Conservation (phyloP, 441 rosid genomes). For the Pelargonium myrrhifolium region DNA sequence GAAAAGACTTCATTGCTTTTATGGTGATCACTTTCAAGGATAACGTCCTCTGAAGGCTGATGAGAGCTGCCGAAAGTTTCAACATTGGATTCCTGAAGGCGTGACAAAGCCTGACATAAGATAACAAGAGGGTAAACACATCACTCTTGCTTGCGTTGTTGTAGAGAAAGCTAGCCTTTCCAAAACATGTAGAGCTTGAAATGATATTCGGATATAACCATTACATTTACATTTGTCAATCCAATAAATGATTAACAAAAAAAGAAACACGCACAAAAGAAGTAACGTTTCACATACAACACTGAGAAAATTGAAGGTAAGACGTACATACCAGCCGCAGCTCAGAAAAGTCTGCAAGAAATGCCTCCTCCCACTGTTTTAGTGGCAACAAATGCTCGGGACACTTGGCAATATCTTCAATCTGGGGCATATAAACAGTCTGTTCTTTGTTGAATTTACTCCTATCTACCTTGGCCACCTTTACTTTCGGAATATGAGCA, state of each 20-base stretch:
- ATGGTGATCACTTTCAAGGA: conserved; percentile 24
- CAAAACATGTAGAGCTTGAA: not conserved
- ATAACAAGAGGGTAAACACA: conserved; percentile 6
- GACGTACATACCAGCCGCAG: conserved; percentile 47
- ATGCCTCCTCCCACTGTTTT: conserved; percentile 74
- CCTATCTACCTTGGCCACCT: conserved; percentile 50
- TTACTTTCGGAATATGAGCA: conserved; percentile 59
- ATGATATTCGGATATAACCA: not conserved
- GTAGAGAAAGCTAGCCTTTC: not conserved
- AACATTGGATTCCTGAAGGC: conserved; percentile 22
- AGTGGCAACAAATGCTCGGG: conserved; percentile 51
- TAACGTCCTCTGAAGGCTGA: conserved; percentile 23
- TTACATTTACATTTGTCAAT: not conserved
- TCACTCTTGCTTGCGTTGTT: too few relatives aligned
- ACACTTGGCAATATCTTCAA: conserved; percentile 66
- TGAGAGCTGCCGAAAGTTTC: conserved; percentile 18
- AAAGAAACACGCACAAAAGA: not conserved
- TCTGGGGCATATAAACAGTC: conserved; percentile 74
- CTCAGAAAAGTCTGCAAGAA: conserved; percentile 66
- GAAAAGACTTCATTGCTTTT: conserved; percentile 15
- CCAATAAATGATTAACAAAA: not conserved
- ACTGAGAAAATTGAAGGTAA: not conserved
- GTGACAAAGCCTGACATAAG: conserved; percentile 37
- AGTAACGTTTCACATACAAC: not conserved
- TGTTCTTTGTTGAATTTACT: conserved; percentile 44